Conservation (phyloP, 441 rosid genomes). For the Eutrema salsugineum region DNA sequence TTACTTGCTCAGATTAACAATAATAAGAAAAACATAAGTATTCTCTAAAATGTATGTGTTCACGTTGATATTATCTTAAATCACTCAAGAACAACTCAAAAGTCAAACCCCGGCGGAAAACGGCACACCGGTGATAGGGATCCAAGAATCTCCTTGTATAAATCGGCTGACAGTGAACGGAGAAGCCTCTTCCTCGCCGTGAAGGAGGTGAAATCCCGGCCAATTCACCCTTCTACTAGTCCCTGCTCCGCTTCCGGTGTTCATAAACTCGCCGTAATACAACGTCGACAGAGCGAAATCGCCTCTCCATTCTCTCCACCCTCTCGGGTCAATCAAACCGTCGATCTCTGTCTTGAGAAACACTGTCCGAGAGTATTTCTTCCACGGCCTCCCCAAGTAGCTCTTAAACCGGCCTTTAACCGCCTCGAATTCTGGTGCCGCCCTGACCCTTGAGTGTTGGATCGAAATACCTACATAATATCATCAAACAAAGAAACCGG, state of each 20-base stretch:
- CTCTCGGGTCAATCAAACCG: slow-evolving; percentile 49
- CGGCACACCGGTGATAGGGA: slow-evolving; percentile 55
- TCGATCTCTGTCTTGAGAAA: slow-evolving; percentile 53
- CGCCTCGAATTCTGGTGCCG: slow-evolving; percentile 36
- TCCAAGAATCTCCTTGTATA: slow-evolving; percentile 62
- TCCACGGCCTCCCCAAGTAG: slow-evolving; percentile 73
- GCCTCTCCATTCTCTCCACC: slow-evolving; percentile 64
- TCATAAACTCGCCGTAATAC: slow-evolving; percentile 60
- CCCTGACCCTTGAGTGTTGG: slow-evolving; percentile 40
- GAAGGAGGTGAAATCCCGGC: slow-evolving; percentile 63
- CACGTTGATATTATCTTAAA: not conserved
- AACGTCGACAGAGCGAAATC: slow-evolving; percentile 51
- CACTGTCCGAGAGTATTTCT: slow-evolving; percentile 52
- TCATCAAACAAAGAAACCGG: not conserved
- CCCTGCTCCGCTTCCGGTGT: slow-evolving; percentile 44
- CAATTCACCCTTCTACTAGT: slow-evolving; percentile 41
- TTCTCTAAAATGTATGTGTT: not conserved
- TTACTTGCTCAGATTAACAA: too few relatives aligned
- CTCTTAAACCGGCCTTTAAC: slow-evolving; percentile 35
- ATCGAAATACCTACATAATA: slow-evolving; percentile 40
- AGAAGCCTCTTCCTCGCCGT: slow-evolving; percentile 33
- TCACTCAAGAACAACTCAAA: not conserved
- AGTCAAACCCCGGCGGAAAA: slow-evolving; percentile 23
- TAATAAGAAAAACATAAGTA: not conserved
- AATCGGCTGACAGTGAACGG: slow-evolving; percentile 40